phyloP scores from a whole-genome alignment of 163 green algal species.

The Scenedesmus sp. region DNA sequence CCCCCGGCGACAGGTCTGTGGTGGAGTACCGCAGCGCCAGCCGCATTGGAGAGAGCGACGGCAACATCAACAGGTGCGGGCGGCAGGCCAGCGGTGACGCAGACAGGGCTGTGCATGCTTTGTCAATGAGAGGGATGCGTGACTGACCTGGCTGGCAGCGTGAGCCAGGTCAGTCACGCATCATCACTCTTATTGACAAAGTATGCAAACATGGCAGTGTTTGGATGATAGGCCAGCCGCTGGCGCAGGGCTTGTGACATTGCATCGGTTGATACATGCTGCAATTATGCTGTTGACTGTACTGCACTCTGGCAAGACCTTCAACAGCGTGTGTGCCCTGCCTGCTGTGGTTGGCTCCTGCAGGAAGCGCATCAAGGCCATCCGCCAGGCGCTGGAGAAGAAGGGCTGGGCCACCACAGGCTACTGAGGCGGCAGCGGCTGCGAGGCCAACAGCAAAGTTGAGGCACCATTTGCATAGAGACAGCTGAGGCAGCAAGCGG shows the following conservation, averaged over 20 bases:
- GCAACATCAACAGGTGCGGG: constrained; percentile 78
- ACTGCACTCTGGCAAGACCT: neutral
- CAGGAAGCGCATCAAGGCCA: constrained; percentile 89
- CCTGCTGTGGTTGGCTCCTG: neutral
- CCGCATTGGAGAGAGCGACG: constrained; percentile 83
- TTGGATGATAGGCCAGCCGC: too few species aligned
- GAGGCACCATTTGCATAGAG: too few species aligned
- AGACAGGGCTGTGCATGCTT: neutral
- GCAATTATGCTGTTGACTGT: neutral
- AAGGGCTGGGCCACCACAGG: constrained; percentile 89
- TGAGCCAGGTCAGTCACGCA: too few species aligned
- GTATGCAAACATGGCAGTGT: too few species aligned
- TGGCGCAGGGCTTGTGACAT: too few species aligned
- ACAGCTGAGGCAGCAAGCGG: too few species aligned
- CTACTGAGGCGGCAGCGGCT: constrained; percentile 57
- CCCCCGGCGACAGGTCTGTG: constrained; percentile 45
- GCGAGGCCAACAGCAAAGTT: too few species aligned
- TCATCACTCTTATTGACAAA: too few species aligned
- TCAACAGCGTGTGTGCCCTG: too few species aligned
- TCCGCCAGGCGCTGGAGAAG: constrained; percentile 83
- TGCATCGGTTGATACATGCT: neutral
- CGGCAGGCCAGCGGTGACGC: neutral
- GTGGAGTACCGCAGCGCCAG: constrained; percentile 89
- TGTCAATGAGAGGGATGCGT: too few species aligned
- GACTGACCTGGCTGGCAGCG: too few species aligned